Percentiles rank a stretch among this genome's conserved stretches.
Evolutionary conservation across 1,284 basidiomycete species (phyloP).

Genomic region (Leucoagaricus sp.): DNA sequence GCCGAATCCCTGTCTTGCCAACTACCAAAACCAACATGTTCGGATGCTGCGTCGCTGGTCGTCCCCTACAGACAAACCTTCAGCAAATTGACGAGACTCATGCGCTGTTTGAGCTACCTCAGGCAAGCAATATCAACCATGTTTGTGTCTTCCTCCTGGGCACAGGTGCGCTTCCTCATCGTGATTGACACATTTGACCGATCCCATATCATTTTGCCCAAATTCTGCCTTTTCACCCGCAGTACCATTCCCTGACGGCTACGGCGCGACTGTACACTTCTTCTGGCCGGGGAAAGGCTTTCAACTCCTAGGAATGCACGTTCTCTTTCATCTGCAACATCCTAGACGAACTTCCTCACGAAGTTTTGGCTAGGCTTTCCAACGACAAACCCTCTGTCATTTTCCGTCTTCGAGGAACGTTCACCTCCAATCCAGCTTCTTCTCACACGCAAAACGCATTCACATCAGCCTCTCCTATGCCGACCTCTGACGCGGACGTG

Average conservation of each 20-base stretch:
- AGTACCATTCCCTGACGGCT: constrained; percentile 89
- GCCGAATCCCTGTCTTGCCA: neutral
- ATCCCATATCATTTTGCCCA: constrained; percentile 3
- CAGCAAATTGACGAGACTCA: constrained; percentile 84
- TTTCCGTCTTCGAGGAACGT: constrained; percentile 79
- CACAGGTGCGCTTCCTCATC: constrained; percentile 37
- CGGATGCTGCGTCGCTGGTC: constrained; percentile 77
- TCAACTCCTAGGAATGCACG: constrained; percentile 86
- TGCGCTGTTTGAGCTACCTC: constrained; percentile 79
- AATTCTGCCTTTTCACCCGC: constrained; percentile 20
- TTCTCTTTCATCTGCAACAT: constrained; percentile 16
- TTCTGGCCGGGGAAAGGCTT: constrained; percentile 90
- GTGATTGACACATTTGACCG: constrained; percentile 6
- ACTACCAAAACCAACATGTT: constrained; percentile 48
- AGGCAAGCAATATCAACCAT: constrained; percentile 84
- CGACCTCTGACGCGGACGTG: constrained; percentile 38
- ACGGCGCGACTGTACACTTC: constrained; percentile 88
- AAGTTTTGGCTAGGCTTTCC: constrained; percentile 61
- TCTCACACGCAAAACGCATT: constrained; percentile 22
- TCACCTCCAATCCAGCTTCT: constrained; percentile 46
- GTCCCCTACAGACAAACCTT: constrained; percentile 73
- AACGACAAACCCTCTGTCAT: constrained; percentile 93
- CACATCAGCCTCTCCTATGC: constrained; percentile 29
- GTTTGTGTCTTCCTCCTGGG: constrained; percentile 88
- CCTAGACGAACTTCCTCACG: too few relatives aligned